Evolutionary conservation across 768 basidiomycete genomes (phyloP).

Genomic region (Antrodiella citrinella): DNA sequence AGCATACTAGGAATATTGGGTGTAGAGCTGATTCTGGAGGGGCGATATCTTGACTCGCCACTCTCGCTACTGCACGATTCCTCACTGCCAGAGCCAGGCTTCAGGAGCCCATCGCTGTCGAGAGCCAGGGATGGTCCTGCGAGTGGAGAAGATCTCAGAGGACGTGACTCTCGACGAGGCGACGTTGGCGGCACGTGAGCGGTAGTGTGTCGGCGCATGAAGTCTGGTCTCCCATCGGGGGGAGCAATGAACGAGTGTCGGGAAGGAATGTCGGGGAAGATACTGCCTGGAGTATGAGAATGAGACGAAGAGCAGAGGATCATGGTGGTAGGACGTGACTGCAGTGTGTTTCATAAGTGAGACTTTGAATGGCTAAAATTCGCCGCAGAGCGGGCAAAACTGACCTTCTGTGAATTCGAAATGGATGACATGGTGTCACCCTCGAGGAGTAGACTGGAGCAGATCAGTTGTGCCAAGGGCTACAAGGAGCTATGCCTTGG

Average conservation of each 20-base stretch:
- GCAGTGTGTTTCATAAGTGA: background rate
- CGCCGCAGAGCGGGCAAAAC: background rate
- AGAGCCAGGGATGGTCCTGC: constrained; percentile 19
- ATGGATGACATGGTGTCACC: too few relatives aligned
- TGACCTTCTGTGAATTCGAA: background rate
- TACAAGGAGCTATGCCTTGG: too few relatives aligned
- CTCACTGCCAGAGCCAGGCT: constrained; percentile 2
- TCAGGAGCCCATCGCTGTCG: constrained; percentile 8
- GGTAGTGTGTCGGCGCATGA: constrained; percentile 8
- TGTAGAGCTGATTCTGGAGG: constrained; percentile 9
- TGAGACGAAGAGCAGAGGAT: background rate
- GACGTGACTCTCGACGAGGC: constrained; percentile 13
- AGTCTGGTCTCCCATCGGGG: background rate
- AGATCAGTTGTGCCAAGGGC: too few relatives aligned
- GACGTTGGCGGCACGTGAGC: constrained; percentile 5
- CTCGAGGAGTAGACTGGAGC: too few relatives aligned
- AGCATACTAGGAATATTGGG: constrained; percentile 7
- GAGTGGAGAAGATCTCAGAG: constrained; percentile 21
- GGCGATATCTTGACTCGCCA: constrained; percentile 1
- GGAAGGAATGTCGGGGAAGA: background rate
- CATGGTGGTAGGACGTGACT: background rate
- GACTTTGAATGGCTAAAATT: background rate
- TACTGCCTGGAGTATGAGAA: background rate
- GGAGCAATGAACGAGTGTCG: background rate
- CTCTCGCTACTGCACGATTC: background rate